Evolutionary conservation across 495 filamentous ascomycete genomes (phyloP), one percentile per base, ranked within the genome.

Genomic region (Extremus antarcticus): DNA sequence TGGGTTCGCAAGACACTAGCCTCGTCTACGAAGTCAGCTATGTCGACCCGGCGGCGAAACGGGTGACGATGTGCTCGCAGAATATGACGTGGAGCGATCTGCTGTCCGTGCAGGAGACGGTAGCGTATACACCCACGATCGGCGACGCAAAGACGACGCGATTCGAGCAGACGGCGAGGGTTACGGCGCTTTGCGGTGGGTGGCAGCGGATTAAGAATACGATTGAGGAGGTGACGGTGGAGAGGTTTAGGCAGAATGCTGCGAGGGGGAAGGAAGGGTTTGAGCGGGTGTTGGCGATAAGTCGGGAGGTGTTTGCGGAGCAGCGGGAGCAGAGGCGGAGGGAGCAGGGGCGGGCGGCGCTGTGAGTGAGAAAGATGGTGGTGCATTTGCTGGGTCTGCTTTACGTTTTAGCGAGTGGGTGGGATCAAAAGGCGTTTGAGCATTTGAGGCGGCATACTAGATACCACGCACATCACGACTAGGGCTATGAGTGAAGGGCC

Each of bases 11-110:
- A 55, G 82, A 83, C 54, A 86, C 83, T 40, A 90, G 86, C 25
- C 85, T 90, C 66, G 88, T 95, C 51, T 91, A 94, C 66, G 92
- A 98, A 74, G 85, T 89, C 32, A 94, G 88, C 43, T 95, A 96
- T 69, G 90, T 97, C 63, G 87, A 95, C 68, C 89, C 86, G 7
- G 63, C 62, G 21, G 71, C 74, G 41, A 88, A 88, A 71, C 91
- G 83, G 50, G 88, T 98, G 58, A 95, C 89, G 46, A 94, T 97
- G 85, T 87, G 86, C 66, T 90, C 87, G 11, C 83, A 82, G 61
- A 98, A 98, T 67, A 77, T 98, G 54, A 95, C 92, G 2, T 90
- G 78, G 74, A 81, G 81, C 46, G 94, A 95, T 64, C 77, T 97
- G 22, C 75, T 98, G 59, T 85, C 74, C 54, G 89, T 95, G 20